A percentile compares a stretch with the other conserved stretches of the same genome.
phyloP scores from a whole-genome alignment of 2,329 filamentous ascomycete genomes.

The Hypoxylon sp. region DNA sequence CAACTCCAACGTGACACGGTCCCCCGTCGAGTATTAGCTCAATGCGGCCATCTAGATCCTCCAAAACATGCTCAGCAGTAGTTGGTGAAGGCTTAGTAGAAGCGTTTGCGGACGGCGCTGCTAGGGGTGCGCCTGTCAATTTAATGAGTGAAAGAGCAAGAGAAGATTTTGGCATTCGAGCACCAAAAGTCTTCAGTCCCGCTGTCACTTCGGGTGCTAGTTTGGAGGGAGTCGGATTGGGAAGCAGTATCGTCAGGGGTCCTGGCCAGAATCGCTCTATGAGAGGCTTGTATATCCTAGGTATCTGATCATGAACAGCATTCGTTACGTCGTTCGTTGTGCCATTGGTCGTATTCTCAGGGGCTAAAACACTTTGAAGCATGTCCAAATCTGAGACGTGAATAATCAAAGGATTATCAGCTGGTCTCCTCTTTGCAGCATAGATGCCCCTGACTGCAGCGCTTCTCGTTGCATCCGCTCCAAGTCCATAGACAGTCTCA shows the following conservation, averaged over 20 bases:
- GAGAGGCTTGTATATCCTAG: constrained; percentile 81
- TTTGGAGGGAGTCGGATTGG: constrained; percentile 76
- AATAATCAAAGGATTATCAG: constrained; percentile 95
- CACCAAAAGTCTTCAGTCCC: constrained; percentile 86
- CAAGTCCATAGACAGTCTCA: constrained; percentile 96
- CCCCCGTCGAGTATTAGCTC: constrained; percentile 92
- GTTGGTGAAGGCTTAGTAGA: constrained; percentile 95
- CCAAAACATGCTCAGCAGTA: constrained; percentile 86
- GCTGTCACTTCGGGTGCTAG: constrained; percentile 95
- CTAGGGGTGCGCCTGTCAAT: constrained; percentile 82
- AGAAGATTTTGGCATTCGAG: constrained; percentile 86
- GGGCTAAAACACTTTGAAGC: constrained; percentile 73
- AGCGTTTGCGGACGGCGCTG: constrained; percentile 94
- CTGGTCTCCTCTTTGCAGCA: constrained; percentile 87
- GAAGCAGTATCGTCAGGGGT: constrained; percentile 90
- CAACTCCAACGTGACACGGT: constrained; percentile 87
- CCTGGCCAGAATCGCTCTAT: constrained; percentile 94
- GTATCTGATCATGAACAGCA: constrained; percentile 66
- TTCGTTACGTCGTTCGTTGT: constrained; percentile 48
- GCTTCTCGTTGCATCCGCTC: constrained; percentile 93
- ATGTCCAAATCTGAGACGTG: constrained; percentile 88
- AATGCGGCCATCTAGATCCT: constrained; percentile 87
- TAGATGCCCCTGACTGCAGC: constrained; percentile 92
- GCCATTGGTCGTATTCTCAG: constrained; percentile 47
- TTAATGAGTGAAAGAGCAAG: constrained; percentile 92